Base-by-base conservation (phyloP, 345 rosid species). In the Pistacia vera region DNA sequence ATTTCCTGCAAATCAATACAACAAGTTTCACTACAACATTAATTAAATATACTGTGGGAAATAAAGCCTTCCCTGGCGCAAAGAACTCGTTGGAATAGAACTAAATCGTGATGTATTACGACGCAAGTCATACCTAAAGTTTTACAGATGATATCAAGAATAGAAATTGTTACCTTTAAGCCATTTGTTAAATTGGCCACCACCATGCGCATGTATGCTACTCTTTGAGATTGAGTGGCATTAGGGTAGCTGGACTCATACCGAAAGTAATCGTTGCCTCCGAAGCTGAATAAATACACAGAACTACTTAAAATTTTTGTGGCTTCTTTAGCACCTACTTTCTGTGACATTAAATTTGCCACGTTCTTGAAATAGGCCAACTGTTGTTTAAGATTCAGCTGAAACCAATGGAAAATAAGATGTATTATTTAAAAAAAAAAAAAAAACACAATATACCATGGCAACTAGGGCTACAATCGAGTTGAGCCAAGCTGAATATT, bases 231-330 rank as follows among this genome's bases (percentile, higher is more conserved):
- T 65, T 51, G 22, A 18, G 25, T 73, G 64, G 61, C 52, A 20
- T 79, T 20, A 8, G 64, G 58, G 17, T 64, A 11, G 14, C 46
- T 58, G 8, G 64, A 55, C 12, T 36, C 12, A 30, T 54, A 62
- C 20, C 11, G n/a, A 13, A 69, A 63, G 78, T 79, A 73, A 57
- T 82, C 85, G 59, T 79, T 66, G 25, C 82, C 85, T 59, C 85
- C 82, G 59, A 82, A 62, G 63, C 80, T 75, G 56, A 82, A 62
- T 12, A 69, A 75, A 63, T 82, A 78, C 9, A 78, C 78, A 4
- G 85, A 68, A 30, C 59, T 51, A 44, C 30, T 51, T 14, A 68
- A 52, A 17, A 78, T 5, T 17, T 75, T 62, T 64, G 38, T 68
- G 46, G 80, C 75, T 13, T 66, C 54, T n/a, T n/a, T 46, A 0